A percentile compares a stretch with the other conserved stretches of the same genome.
phyloP scores from a whole-genome alignment of 2,329 filamentous ascomycete genomes.

The Alternaria consortialis region DNA sequence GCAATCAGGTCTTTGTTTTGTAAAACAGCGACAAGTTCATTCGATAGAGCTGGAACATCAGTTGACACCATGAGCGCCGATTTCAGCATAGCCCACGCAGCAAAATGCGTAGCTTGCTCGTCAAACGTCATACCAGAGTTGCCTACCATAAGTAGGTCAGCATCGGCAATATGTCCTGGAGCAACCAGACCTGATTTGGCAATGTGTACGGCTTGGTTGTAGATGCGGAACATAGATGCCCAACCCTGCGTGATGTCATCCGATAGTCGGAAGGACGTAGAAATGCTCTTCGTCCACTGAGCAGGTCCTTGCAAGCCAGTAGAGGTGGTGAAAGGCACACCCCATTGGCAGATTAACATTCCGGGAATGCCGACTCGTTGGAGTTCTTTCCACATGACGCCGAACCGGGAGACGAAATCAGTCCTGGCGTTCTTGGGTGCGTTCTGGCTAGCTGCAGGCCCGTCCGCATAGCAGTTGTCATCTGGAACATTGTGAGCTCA shows the following conservation, averaged over 20 bases:
- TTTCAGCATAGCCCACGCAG: conserved; percentile 33
- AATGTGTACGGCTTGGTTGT: conserved; percentile 32
- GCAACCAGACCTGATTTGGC: conserved; percentile 24
- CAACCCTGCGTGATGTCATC: conserved; percentile 28
- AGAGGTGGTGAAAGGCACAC: conserved; percentile 22
- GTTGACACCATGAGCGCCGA: conserved; percentile 34
- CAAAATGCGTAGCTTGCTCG: conserved; percentile 34
- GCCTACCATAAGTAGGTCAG: conserved; percentile 30
- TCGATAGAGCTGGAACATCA: conserved; percentile 22
- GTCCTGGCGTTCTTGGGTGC: conserved; percentile 28
- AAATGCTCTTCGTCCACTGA: conserved; percentile 29
- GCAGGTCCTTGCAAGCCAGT: conserved; percentile 25
- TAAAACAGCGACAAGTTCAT: conserved; percentile 22
- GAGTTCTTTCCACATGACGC: conserved; percentile 30
- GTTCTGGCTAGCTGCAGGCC: conserved; percentile 23
- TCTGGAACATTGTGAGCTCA: conserved; percentile 12
- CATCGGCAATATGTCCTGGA: conserved; percentile 31
- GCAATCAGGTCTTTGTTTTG: conserved; percentile 33
- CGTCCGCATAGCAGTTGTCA: conserved; percentile 31
- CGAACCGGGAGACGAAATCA: conserved; percentile 26
- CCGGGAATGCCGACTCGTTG: conserved; percentile 28
- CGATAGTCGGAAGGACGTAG: conserved; percentile 30
- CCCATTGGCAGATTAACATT: conserved; percentile 33
- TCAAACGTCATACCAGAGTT: conserved; percentile 30
- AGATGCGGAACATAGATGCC: conserved; percentile 29